Conservation (phyloP, 495 filamentous ascomycete genomes). For the Talaromyces thailandensis region DNA sequence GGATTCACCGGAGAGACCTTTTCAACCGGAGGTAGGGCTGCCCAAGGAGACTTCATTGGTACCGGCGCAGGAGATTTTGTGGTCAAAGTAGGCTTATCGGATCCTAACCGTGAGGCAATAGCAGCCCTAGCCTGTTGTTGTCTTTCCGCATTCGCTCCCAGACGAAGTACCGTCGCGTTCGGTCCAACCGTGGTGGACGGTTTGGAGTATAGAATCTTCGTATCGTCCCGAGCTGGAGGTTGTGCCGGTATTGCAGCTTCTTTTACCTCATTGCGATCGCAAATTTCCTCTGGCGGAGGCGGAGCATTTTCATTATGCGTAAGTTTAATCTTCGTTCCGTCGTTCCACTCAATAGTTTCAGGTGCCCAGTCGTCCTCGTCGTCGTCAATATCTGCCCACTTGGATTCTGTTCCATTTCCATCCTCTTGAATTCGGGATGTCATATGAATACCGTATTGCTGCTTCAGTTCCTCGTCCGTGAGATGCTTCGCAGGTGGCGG, state of each 20-base stretch:
- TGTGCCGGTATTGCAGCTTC: conserved; percentile 10
- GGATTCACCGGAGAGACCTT: conserved; percentile 60
- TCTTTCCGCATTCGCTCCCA: conserved; percentile 39
- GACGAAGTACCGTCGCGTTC: conserved; percentile 43
- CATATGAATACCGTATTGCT: conserved; percentile 93
- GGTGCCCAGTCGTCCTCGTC: conserved; percentile 98
- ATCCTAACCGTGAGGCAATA: conserved; percentile 55
- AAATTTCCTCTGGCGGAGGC: conserved; percentile 12
- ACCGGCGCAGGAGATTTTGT: conserved; percentile 70
- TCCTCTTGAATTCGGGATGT: conserved; percentile 84
- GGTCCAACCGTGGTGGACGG: conserved; percentile 40
- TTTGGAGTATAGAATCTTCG: conserved; percentile 31
- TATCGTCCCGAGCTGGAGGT: conserved; percentile 18
- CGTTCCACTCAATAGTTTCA: conserved; percentile 92
- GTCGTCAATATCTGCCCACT: conserved; percentile 98
- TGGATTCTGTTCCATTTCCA: conserved; percentile 69
- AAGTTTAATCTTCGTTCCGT: conserved; percentile 87
- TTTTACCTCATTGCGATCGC: conserved; percentile 6
- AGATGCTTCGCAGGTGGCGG: conserved; percentile 81
- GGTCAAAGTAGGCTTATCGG: conserved; percentile 68
- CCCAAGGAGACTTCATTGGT: conserved; percentile 87
- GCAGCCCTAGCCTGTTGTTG: conserved; percentile 31
- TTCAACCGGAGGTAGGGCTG: conserved; percentile 72
- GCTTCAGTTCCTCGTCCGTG: conserved; percentile 93
- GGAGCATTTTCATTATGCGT: conserved; percentile 48